A percentile compares a stretch with the other conserved stretches of the same genome.
Conservation (phyloP, 345 rosid genomes). For the Turritis glabra region DNA sequence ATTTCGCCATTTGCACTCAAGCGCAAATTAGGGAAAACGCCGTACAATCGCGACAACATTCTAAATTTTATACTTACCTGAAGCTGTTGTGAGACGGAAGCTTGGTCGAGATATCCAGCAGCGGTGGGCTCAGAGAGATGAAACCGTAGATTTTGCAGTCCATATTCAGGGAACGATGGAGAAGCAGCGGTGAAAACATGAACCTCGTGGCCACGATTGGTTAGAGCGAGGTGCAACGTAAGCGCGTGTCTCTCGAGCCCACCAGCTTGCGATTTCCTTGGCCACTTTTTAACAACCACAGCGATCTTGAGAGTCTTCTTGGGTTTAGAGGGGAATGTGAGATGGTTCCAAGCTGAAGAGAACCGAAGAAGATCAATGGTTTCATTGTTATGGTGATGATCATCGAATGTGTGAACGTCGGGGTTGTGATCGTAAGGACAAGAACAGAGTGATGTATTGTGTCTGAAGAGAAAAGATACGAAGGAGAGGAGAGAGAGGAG, state of each 20-base stretch:
- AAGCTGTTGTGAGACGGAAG: slow-evolving; percentile 67
- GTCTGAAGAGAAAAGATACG: slow-evolving; percentile 57
- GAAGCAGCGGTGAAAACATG: slow-evolving; percentile 80
- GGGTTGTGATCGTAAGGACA: slow-evolving; percentile 37
- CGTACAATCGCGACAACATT: not conserved
- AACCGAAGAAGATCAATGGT: slow-evolving; percentile 59
- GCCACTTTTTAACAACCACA: slow-evolving; percentile 88
- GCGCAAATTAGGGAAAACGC: not conserved
- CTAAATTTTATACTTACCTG: no score
- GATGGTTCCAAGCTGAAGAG: slow-evolving; percentile 77
- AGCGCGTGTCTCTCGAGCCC: slow-evolving; percentile 90
- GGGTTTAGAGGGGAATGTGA: slow-evolving; percentile 53
- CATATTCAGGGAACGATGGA: slow-evolving; percentile 53
- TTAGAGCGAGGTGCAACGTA: slow-evolving; percentile 82
- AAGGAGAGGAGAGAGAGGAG: slow-evolving; percentile 56
- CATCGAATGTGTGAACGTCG: slow-evolving; percentile 1
- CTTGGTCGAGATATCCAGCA: slow-evolving; percentile 79
- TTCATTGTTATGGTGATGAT: slow-evolving; percentile 25
- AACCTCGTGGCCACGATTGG: slow-evolving; percentile 81
- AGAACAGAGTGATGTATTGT: slow-evolving; percentile 42
- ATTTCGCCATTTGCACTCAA: not conserved
- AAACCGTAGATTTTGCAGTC: slow-evolving; percentile 50
- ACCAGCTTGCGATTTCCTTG: slow-evolving; percentile 76
- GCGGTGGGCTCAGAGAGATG: slow-evolving; percentile 79
- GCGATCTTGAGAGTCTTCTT: slow-evolving; percentile 65